Base-by-base conservation (phyloP, 2,329 filamentous ascomycete species). In the Meredithiella fracta region DNA sequence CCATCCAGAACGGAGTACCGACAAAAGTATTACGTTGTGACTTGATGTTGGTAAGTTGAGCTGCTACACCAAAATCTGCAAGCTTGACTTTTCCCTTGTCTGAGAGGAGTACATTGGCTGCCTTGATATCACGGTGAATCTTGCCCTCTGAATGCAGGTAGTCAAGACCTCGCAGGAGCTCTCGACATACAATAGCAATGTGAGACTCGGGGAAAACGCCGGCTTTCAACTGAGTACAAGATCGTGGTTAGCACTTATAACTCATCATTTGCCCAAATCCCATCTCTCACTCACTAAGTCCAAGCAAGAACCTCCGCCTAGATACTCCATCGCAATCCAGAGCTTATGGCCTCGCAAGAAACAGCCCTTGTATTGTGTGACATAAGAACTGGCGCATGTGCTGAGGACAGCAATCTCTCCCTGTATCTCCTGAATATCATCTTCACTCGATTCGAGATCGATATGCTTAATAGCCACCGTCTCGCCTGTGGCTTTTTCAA, bases 271-370 rank as follows among this genome's bases (percentile, higher is more conserved):
- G 29, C 29, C 29, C 11, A 11, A 34, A 34, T 5, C 5, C 11
- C 29, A 34, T 5, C 5, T 11, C 11, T 11, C 29, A 60, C 74
- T 64, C 78, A 94, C 86, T 73, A 98, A 69, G 67, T 98, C 92
- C 61, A 96, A 76, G 67, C 92, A 96, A 17, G 92, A 97, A 42
- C 92, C 92, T 60, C 92, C 92, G 4, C 92, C 92, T 9, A 98
- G 73, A 65, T 85, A 98, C 69, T 98, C 92, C 92, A 98, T 98
- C 58, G 97, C 88, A 65, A 98, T 98, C 92, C 92, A 98, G 73
- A 98, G 73, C 71, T 97, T 98, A 67, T 90, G 86, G 25, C 92
- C 92, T 62, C 87, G 82, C n/a, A 97, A 78, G 68, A 97, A 98
- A 66, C 90, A 96, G 22, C 87, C 86, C 67, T 90, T 94, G 75